These are phyloP conservation scores for Penicillium psychrofluorescens DNA, from an alignment of 495 filamentous ascomycete genomes.

Conservation along the genomic window DNA sequence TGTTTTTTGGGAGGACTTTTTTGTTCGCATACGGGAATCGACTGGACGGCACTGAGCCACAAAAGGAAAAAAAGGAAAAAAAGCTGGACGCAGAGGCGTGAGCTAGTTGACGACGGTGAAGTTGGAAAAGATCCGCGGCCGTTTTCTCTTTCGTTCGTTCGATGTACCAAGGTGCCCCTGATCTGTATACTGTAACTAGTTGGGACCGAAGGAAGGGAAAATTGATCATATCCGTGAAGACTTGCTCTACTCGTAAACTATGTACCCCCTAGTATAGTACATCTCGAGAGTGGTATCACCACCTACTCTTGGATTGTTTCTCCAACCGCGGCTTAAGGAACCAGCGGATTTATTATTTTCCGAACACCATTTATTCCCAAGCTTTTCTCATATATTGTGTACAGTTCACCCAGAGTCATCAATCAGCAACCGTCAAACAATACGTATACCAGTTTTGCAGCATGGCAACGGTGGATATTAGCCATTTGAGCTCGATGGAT, in stretches of 20 bases:
- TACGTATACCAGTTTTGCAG: neutral
- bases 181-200: constrained; percentile 18
- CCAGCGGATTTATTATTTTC: too few species aligned
- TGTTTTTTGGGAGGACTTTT: constrained; percentile 3
- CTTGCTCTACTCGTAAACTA: neutral
- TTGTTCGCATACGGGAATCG: constrained; percentile 13
- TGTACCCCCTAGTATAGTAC: too few species aligned
- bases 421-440: too few species aligned
- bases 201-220: constrained; percentile 14
- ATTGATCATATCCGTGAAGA: constrained; percentile 18
- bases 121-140: constrained; percentile 8
- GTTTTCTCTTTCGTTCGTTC: constrained; percentile 13
- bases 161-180: constrained; percentile 5
- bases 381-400: too few species aligned
- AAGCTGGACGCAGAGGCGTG: neutral
- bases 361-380: too few species aligned
- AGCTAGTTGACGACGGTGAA: neutral
- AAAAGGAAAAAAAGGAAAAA: constrained; percentile 5
- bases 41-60: neutral
- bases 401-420: too few species aligned
- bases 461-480: neutral
- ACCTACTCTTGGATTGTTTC: too few species aligned
- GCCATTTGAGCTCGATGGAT: neutral
- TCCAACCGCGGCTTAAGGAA: too few species aligned
- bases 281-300: too few species aligned